These are phyloP conservation scores for Wakefieldia striispora DNA, from an alignment of 768 basidiomycete species.

Conservation along the genomic window DNA sequence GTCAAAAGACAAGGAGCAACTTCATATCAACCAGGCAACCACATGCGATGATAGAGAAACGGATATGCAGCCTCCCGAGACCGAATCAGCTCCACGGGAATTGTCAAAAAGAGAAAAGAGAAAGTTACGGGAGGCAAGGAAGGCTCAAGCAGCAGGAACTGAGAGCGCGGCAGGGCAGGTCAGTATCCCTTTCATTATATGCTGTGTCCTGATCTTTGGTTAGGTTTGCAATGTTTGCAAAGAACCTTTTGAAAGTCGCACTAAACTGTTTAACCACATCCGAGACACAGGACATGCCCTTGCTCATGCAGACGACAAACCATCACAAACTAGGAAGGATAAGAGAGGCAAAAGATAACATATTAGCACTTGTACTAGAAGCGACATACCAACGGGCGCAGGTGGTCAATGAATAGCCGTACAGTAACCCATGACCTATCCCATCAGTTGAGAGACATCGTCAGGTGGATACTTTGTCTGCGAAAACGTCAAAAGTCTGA, in stretches of 20 bases:
- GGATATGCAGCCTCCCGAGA: slow-evolving; percentile 1
- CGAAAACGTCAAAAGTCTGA: slow-evolving; percentile 87
- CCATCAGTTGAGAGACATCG: slow-evolving; percentile 91
- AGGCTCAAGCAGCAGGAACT: slow-evolving; percentile 31
- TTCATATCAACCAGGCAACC: slow-evolving; percentile 2
- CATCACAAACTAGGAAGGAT: slow-evolving; percentile 33
- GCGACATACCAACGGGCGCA: slow-evolving; percentile 6
- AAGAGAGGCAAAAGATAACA: slow-evolving; percentile 29
- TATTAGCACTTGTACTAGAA: slow-evolving; percentile 4
- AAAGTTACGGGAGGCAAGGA: slow-evolving; percentile 73
- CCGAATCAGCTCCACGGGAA: slow-evolving; percentile 18
- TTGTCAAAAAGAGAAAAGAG: slow-evolving; percentile 82
- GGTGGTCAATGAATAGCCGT: neutral
- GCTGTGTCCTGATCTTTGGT: slow-evolving; percentile 7
- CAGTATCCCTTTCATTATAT: slow-evolving; percentile 1
- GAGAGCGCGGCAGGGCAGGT: slow-evolving; percentile 6
- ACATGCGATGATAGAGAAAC: neutral
- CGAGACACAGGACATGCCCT: slow-evolving; percentile 68
- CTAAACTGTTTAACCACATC: slow-evolving; percentile 74
- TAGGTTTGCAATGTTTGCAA: slow-evolving; percentile 69
- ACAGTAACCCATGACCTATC: slow-evolving; percentile 38
- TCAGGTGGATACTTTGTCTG: slow-evolving; percentile 96
- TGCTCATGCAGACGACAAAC: slow-evolving; percentile 36
- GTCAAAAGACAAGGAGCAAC: slow-evolving; percentile 4
- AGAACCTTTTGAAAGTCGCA: slow-evolving; percentile 61